Conservation (phyloP, 2,329 filamentous ascomycete species). For the Pseudogymnoascus sp. region DNA sequence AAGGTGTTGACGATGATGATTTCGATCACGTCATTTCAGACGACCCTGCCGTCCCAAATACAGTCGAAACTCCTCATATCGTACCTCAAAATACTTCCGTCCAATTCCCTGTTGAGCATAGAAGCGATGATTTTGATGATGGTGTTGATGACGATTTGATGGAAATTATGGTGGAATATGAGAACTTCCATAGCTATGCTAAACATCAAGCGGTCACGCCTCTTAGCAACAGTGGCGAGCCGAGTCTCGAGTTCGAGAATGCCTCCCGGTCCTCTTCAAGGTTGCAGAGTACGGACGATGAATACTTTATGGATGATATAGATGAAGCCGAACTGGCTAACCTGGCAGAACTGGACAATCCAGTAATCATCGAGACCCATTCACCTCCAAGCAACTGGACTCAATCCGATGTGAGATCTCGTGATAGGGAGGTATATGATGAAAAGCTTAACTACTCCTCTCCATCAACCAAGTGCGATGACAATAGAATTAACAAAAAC, state of each 20-base stretch:
- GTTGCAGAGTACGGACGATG: slow-evolving; percentile 18
- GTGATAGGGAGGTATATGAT: slow-evolving; percentile 22
- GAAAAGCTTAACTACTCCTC: slow-evolving; percentile 24
- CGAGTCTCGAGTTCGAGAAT: not conserved
- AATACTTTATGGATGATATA: slow-evolving; percentile 23
- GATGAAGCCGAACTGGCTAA: slow-evolving; percentile 23
- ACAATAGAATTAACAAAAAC: not conserved
- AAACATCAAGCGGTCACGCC: not conserved
- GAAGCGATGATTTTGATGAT: not conserved
- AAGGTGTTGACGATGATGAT: not conserved
- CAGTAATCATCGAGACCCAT: slow-evolving; percentile 17
- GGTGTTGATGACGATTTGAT: slow-evolving; percentile 14
- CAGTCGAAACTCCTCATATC: not conserved
- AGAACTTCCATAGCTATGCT: not conserved
- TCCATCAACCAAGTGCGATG: slow-evolving; percentile 9
- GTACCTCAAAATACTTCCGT: not conserved
- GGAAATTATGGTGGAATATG: slow-evolving; percentile 13
- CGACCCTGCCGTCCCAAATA: not conserved
- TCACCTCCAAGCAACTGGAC: slow-evolving; percentile 18
- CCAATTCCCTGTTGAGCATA: not conserved
- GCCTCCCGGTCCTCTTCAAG: not conserved
- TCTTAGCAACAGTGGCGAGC: not conserved
- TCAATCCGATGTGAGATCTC: slow-evolving; percentile 12
- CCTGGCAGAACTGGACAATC: slow-evolving; percentile 13
- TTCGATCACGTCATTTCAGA: not conserved